Evolutionary conservation across 495 filamentous ascomycete species (phyloP), one percentile per base, ranked within the genome.

Genomic region (Aspergillus bertholletiae): DNA sequence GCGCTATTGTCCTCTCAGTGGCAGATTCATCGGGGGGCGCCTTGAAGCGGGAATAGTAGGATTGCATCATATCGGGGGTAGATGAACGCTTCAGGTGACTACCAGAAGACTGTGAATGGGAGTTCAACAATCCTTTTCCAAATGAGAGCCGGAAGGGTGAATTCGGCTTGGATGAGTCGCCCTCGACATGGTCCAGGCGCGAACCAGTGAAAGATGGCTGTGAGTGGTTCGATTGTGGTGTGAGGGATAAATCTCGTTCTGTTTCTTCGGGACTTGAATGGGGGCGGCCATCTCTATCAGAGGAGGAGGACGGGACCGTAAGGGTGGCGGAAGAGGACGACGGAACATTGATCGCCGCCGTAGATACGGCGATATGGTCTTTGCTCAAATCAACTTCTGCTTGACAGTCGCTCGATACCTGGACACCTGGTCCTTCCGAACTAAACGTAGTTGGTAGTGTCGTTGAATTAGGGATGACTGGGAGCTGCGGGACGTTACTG

Each of bases 111-210:
- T 53, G 50, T 8, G 61, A 27, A 49, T 69, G 63, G 1, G 68
- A 24, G 35, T 45, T 62, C 17, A 67, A 57, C 4, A 60, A 18
- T 12, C 62, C 59, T 54, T 71, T 74, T 21, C 64, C 68, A 35
- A 76, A 67, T 1, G 71, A 74, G 7, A 65, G 62, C 11, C 69
- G 67, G 52, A 75, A 76, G 6, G 72, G 67, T 12, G 73, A 75
- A 24, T 35, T 70, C 13, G 69, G 53, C 53, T 73, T 73, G 9
- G 61, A 65, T 5, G 64, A 59, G 15, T 75, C 68, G 23, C 40
- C 53, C 47, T 75, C 67, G 13, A 63, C 59, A 28, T 63, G 63
- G 17, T 71, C 68, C 9, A 62, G 53, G 41, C 60, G 62, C 35
- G 57, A 51, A 7, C 48, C 51, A 6, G 61, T 24, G 27, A 61